These are phyloP conservation scores for Leptosphaerulina australis DNA, from an alignment of 2,329 filamentous ascomycete species.

Conservation along the genomic window DNA sequence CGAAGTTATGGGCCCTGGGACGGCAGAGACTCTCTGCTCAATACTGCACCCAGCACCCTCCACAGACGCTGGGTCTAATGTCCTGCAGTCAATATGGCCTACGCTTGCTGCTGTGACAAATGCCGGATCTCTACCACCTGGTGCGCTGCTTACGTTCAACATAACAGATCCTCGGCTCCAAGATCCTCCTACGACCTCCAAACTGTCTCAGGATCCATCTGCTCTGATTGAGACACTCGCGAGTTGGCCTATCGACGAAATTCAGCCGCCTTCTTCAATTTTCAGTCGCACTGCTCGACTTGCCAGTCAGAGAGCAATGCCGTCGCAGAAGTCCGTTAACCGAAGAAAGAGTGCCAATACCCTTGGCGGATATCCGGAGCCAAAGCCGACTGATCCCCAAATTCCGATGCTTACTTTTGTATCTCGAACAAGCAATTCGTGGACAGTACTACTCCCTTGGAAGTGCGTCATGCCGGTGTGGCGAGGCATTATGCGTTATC, in stretches of 20 bases:
- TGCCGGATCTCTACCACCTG: slow-evolving; percentile 70
- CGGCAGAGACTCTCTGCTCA: slow-evolving; percentile 76
- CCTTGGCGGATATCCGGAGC: slow-evolving; percentile 67
- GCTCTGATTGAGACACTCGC: slow-evolving; percentile 63
- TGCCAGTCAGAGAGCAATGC: slow-evolving; percentile 68
- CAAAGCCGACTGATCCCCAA: slow-evolving; percentile 67
- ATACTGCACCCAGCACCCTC: slow-evolving; percentile 62
- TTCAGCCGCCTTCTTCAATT: slow-evolving; percentile 58
- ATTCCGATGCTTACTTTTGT: slow-evolving; percentile 79
- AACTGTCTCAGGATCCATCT: slow-evolving; percentile 25
- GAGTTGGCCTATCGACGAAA: slow-evolving; percentile 69
- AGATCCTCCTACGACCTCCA: slow-evolving; percentile 69
- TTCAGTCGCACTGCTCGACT: slow-evolving; percentile 73
- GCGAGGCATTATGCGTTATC: slow-evolving; percentile 83
- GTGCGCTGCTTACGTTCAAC: slow-evolving; percentile 73
- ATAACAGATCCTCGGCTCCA: slow-evolving; percentile 79
- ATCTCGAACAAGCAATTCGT: slow-evolving; percentile 63
- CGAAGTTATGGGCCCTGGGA: slow-evolving; percentile 72
- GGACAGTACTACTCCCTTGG: slow-evolving; percentile 89
- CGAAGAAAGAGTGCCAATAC: slow-evolving; percentile 69
- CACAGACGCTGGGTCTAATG: slow-evolving; percentile 29
- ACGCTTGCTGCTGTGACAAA: slow-evolving; percentile 39
- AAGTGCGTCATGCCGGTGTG: slow-evolving; percentile 85
- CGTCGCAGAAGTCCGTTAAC: slow-evolving; percentile 80
- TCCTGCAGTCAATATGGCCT: slow-evolving; percentile 45